phyloP scores from a whole-genome alignment of 2,329 filamentous ascomycete species.

The Ramichloridium luteum region DNA sequence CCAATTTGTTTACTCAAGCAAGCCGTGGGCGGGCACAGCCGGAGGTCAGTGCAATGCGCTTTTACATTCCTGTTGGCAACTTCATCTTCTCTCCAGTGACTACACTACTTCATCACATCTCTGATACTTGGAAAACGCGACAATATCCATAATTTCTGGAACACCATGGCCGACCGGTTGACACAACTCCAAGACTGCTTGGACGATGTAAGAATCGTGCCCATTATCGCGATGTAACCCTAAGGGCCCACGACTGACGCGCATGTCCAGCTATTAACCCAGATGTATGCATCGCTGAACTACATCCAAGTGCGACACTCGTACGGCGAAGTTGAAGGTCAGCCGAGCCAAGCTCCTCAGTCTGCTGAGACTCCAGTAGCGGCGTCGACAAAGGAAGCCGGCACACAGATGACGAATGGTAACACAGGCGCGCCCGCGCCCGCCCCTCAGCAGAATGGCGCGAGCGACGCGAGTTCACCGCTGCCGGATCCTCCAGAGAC shows the following conservation, averaged over 20 bases:
- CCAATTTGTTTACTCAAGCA: too few species aligned
- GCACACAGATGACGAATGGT: conserved; percentile 12
- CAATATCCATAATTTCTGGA: conserved; percentile 1
- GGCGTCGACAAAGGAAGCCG: not conserved
- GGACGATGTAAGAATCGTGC: conserved; percentile 49
- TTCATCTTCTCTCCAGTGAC: too few species aligned
- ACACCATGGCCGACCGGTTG: conserved; percentile 46
- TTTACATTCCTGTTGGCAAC: too few species aligned
- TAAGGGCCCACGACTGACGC: conserved; percentile 6
- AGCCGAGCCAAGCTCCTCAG: conserved; percentile 26
- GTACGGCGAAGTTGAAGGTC: conserved; percentile 30
- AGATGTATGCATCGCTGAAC: conserved; percentile 35
- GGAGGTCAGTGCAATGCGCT: too few species aligned
- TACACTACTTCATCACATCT: too few species aligned
- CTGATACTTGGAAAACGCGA: too few species aligned
- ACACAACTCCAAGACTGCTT: conserved; percentile 78
- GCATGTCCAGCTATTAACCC: conserved; percentile 31
- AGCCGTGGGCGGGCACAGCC: too few species aligned
- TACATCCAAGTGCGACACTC: conserved; percentile 34
- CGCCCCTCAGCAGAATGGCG: conserved; percentile 12
- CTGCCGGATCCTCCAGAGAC: conserved; percentile 50
- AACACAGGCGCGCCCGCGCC: conserved; percentile 2
- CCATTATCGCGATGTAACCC: not conserved
- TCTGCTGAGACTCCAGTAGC: conserved; percentile 6
- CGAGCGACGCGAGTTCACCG: conserved; percentile 30